phyloP scores from a whole-genome alignment of 129 eudicot species.

The Calendula officinalis region DNA sequence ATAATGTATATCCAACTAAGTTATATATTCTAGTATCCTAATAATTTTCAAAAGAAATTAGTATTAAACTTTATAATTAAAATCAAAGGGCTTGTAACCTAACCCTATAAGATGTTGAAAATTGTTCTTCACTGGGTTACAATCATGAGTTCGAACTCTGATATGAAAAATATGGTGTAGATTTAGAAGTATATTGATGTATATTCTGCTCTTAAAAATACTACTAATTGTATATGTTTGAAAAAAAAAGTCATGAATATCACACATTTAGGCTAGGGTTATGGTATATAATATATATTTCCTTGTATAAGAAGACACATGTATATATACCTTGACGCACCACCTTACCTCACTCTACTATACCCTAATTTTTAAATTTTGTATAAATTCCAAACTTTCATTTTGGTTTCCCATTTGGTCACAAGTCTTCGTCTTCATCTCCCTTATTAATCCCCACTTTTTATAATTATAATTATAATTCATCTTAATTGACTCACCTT shows the following conservation, averaged over 20 bases:
- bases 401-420: slow-evolving; percentile 36
- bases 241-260: background rate
- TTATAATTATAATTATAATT: background rate
- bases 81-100: too few relatives aligned
- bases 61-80: too few relatives aligned
- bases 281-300: background rate
- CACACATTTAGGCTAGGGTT: slow-evolving; percentile 6
- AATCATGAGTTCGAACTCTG: too few relatives aligned
- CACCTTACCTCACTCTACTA: slow-evolving; percentile 34
- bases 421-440: slow-evolving; percentile 26
- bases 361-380: background rate
- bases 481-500: background rate
- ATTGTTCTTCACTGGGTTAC: too few relatives aligned
- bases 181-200: too few relatives aligned
- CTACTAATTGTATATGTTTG: too few relatives aligned
- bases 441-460: slow-evolving; percentile 12
- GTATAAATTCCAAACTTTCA: slow-evolving; percentile 8
- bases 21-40: too few relatives aligned
- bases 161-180: too few relatives aligned
- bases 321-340: slow-evolving; percentile 37
- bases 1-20: too few relatives aligned
- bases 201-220: too few relatives aligned
- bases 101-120: too few relatives aligned
- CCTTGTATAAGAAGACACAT: slow-evolving; percentile 13
- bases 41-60: too few relatives aligned